Percentiles rank a stretch among this genome's conserved stretches.
phyloP scores from a whole-genome alignment of 2,329 filamentous ascomycete species.

The Pseudogymnoascus pannorum region DNA sequence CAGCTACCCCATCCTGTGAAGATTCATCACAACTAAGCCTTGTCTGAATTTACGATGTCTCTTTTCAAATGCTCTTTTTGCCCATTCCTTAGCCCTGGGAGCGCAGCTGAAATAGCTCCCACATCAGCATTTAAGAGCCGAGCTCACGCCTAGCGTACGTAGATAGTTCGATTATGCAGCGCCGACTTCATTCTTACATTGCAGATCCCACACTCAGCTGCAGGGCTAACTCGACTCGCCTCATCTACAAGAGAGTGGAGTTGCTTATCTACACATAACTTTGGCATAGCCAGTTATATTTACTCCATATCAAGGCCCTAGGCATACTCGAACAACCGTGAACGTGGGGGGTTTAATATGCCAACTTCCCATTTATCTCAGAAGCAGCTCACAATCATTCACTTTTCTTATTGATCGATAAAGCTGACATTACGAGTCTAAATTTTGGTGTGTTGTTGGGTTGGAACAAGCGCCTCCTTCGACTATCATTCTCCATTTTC shows the following conservation, averaged over 20 bases:
- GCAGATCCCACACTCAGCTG: slow-evolving; percentile 14
- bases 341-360: slow-evolving; percentile 13
- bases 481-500: neutral
- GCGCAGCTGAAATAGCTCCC: neutral
- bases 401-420: slow-evolving; percentile 16
- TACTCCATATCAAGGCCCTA: slow-evolving; percentile 12
- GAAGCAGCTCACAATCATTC: slow-evolving; percentile 13
- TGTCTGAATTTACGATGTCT: neutral
- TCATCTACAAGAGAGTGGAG: slow-evolving; percentile 11
- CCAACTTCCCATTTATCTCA: slow-evolving; percentile 17
- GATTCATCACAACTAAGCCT: neutral
- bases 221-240: slow-evolving; percentile 19
- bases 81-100: neutral
- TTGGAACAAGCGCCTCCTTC: slow-evolving; percentile 12
- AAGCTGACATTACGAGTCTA: slow-evolving; percentile 19
- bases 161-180: neutral
- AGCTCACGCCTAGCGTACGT: neutral
- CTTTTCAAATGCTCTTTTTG: neutral
- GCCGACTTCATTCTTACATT: neutral
- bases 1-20: neutral
- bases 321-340: slow-evolving; percentile 12
- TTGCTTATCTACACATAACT: slow-evolving; percentile 18
- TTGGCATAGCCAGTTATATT: slow-evolving; percentile 23
- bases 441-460: slow-evolving; percentile 15
- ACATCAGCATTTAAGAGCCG: neutral